These are phyloP conservation scores for Pseudoperonospora humuli DNA, from an alignment of 352 stramenopile genomes.

Conservation along the genomic window DNA sequence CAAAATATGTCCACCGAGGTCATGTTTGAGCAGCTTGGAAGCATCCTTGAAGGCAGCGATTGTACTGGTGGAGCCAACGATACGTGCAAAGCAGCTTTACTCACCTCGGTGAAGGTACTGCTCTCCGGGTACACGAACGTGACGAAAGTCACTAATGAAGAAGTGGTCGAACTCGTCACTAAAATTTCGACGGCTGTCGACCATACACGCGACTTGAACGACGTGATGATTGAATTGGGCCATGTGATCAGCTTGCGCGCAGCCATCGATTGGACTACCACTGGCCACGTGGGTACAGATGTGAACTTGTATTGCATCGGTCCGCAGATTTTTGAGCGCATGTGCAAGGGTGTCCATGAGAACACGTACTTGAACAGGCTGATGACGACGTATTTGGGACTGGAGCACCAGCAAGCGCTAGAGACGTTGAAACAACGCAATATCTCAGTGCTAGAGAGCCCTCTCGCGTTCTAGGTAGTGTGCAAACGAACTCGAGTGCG, in stretches of 20 bases:
- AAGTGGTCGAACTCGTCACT: conserved; percentile 19
- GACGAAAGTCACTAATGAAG: conserved; percentile 25
- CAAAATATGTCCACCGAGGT: conserved; percentile 53
- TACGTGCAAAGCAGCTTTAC: conserved; percentile 35
- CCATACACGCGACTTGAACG: conserved; percentile 26
- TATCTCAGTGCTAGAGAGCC: conserved; percentile 24
- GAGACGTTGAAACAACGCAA: conserved; percentile 53
- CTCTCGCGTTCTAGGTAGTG: conserved; percentile 19
- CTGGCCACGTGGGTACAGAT: conserved; percentile 59
- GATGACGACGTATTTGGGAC: conserved; percentile 60
- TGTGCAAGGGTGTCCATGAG: conserved; percentile 60
- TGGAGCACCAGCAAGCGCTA: conserved; percentile 45
- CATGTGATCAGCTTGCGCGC: conserved; percentile 37
- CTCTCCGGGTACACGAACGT: conserved; percentile 48
- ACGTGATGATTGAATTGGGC: conserved; percentile 43
- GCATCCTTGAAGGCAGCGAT: no score
- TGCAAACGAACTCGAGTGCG: no score
- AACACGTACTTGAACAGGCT: conserved; percentile 72
- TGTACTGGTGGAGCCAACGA: conserved; percentile 25
- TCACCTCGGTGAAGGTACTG: conserved; percentile 29
- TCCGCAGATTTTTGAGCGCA: conserved; percentile 40
- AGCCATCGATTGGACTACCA: conserved; percentile 50
- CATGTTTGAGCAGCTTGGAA: conserved; percentile 34
- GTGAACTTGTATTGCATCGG: conserved; percentile 73
- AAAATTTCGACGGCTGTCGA: conserved; percentile 40